These are phyloP conservation scores for Vigna trinervia DNA, from an alignment of 306 rosid genomes.

Conservation along the genomic window DNA sequence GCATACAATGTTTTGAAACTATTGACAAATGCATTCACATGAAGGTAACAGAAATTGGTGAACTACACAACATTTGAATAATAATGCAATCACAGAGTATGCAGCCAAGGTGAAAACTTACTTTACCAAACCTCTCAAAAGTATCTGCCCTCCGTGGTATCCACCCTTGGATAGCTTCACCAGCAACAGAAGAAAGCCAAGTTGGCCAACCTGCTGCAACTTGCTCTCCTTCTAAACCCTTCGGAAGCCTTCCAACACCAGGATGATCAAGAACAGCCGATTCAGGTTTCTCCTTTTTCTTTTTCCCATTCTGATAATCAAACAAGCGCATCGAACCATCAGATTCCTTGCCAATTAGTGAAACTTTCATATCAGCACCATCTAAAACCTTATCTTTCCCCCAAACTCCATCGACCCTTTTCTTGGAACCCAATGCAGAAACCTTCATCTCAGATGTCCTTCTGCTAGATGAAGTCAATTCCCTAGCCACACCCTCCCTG, in stretches of 20 bases:
- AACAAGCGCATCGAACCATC: conserved; percentile 52
- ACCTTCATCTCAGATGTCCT: conserved; percentile 48
- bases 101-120: conserved; percentile 48
- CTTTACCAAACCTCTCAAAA: conserved; percentile 80
- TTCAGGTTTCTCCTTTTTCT: conserved; percentile 56
- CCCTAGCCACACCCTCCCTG: conserved; percentile 58
- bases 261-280: conserved; percentile 48
- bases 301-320: conserved; percentile 57
- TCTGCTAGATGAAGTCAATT: conserved; percentile 53
- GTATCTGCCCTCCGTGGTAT: conserved; percentile 77
- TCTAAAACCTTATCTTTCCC: conserved; percentile 49
- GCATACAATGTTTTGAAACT: background rate
- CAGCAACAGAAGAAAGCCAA: conserved; percentile 90
- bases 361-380: conserved; percentile 51
- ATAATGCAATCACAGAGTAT: conserved; percentile 20
- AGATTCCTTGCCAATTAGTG: conserved; percentile 60
- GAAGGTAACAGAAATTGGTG: background rate
- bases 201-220: conserved; percentile 97
- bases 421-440: conserved; percentile 45
- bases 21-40: conserved; percentile 21
- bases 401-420: conserved; percentile 61
- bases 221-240: conserved; percentile 73
- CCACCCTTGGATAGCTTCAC: conserved; percentile 91
- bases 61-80: background rate
- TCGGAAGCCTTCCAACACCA: conserved; percentile 69